A percentile compares a stretch with the other conserved stretches of the same genome.
These are phyloP conservation scores for Magnusiomyces sp. DNA, from an alignment of 1,139 yeast species.

Conservation along the genomic window DNA sequence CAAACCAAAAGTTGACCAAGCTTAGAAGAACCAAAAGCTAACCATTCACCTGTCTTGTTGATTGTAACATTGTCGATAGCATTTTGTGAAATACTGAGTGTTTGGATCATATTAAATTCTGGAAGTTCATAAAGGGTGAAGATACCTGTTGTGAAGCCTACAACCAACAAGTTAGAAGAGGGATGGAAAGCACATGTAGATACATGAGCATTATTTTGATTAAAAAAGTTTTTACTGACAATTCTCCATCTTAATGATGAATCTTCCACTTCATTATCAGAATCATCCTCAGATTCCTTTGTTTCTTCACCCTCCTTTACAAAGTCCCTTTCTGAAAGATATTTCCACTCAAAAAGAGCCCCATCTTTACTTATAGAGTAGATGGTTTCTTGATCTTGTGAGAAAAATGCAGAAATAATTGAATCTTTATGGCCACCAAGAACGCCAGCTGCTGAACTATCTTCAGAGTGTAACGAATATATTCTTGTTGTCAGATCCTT, in stretches of 20 bases:
- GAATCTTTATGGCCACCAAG: conserved; percentile 90
- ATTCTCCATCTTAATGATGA: conserved; percentile 61
- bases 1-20: conserved; percentile 91
- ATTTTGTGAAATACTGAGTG: conserved; percentile 85
- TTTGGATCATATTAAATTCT: conserved; percentile 69
- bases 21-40: conserved; percentile 86
- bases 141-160: conserved; percentile 89
- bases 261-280: conserved; percentile 16
- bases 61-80: conserved; percentile 75
- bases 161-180: conserved; percentile 58
- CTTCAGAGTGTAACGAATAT: conserved; percentile 69
- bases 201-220: conserved; percentile 51
- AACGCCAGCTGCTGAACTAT: conserved; percentile 73
- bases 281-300: conserved; percentile 21
- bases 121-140: conserved; percentile 88
- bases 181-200: conserved; percentile 82
- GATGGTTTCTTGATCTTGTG: conserved; percentile 74
- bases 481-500: conserved; percentile 85
- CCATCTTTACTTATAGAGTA: conserved; percentile 94
- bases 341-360: conserved; percentile 89
- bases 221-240: conserved; percentile 61
- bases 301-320: conserved; percentile 35
- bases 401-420: conserved; percentile 80
- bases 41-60: conserved; percentile 89
- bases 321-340: conserved; percentile 45